Base-by-base conservation (phyloP, 2,329 filamentous ascomycete species). In the Tolypocladium ophioglossoides region DNA sequence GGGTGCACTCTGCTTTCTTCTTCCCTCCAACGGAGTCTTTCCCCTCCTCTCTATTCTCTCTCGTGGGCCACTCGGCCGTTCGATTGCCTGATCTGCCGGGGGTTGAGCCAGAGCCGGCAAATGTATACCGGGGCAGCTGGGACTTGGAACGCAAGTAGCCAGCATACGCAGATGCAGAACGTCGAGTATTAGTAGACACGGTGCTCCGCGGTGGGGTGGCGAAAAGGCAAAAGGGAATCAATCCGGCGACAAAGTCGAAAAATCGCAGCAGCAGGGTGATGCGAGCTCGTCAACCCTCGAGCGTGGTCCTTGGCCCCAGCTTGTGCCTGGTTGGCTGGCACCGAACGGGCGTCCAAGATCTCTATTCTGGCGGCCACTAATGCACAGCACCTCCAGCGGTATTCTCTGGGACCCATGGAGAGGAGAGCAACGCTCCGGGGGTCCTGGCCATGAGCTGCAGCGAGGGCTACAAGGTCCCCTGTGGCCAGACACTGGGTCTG, bases 351-450 rank as follows among this genome's bases (percentile, higher is more conserved):
- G 61, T 65, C 61, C 62, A 58, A 68, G 63, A 68, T 68, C 63
- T 68, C 61, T 64, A 57, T 57, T 63, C 56, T 63, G 63, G 59
- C 61, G 59, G 61, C 64, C 64, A 62, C 66, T 68, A 67, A 69
- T 68, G 67, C 67, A 67, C 57, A 59, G 56, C 58, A 62, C 39
- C 24, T 46, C 41, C 24, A 30, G 41, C 24, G 16, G 27, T 32
- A 16, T n/a, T 32, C 27, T 32, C 24, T 32, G 44, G 27, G 4
- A 11, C 27, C 44, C 27, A 12, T 30, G 24, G 24, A 46, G 44
- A 32, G 44, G 27, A 27, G 27, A 32, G 44, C 44, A 47, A 5
- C 34, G 12, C 12, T 4, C 34, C 34, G 34, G 34, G 44, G 44
- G 27, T 24, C 44, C 44, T n/a, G 44, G 44, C 27, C 54, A 54